A percentile compares a stretch with the other conserved stretches of the same genome.
Evolutionary conservation across 768 basidiomycete species (phyloP).

Genomic region (Boletus insuetus): DNA sequence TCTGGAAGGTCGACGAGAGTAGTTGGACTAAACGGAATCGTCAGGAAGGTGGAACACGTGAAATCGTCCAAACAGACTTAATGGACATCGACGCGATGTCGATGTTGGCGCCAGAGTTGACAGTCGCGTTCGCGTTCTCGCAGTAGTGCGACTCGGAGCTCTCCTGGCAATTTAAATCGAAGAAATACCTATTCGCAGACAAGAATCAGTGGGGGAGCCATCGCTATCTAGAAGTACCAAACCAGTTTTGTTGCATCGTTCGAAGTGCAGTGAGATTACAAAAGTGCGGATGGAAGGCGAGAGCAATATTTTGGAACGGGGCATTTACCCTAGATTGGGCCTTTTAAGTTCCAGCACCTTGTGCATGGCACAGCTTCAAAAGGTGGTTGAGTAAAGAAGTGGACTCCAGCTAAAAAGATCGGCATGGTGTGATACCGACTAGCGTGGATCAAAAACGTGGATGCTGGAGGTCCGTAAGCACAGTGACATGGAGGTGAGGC

Average conservation of each 20-base stretch:
- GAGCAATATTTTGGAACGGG: neutral
- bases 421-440: neutral
- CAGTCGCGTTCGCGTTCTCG: neutral
- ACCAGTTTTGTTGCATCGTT: constrained; percentile 14
- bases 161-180: neutral
- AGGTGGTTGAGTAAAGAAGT: neutral
- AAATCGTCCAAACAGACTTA: constrained; percentile 9
- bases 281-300: neutral
- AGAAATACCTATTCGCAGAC: constrained; percentile 1
- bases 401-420: neutral
- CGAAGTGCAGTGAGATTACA: neutral
- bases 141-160: neutral
- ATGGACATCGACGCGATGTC: neutral
- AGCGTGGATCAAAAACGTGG: neutral
- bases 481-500: neutral
- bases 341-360: constrained; percentile 9
- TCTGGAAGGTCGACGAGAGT: neutral
- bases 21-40: neutral
- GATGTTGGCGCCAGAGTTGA: neutral
- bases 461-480: neutral
- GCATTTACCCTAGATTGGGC: neutral
- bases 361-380: constrained; percentile 12
- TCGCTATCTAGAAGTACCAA: neutral
- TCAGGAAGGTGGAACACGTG: constrained; percentile 3
- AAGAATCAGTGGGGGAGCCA: neutral